phyloP scores from a whole-genome alignment of 441 rosid species.

The Populus hybrid region DNA sequence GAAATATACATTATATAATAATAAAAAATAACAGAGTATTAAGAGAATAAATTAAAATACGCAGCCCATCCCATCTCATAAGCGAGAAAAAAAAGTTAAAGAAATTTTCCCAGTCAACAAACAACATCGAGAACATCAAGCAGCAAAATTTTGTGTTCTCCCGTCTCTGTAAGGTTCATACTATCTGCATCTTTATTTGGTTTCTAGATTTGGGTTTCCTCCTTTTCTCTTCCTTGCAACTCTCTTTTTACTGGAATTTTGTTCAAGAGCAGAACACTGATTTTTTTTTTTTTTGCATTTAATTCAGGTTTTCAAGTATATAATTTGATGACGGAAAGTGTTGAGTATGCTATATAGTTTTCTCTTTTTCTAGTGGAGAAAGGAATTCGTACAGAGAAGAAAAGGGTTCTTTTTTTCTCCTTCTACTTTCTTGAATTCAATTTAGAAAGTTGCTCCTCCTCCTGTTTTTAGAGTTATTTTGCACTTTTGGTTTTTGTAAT shows the following conservation, averaged over 20 bases:
- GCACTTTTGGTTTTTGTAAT: slow-evolving; percentile 1
- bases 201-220: background rate
- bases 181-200: background rate
- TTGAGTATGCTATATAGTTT: slow-evolving; percentile 6
- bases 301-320: background rate
- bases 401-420: background rate
- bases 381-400: background rate
- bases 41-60: background rate
- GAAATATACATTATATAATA: background rate
- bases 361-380: background rate
- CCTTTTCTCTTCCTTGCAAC: background rate
- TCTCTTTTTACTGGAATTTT: background rate
- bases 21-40: background rate
- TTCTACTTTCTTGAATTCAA: background rate
- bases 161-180: slow-evolving; percentile 20
- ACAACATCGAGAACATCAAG: slow-evolving; percentile 25
- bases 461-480: slow-evolving; percentile 13
- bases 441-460: slow-evolving; percentile 13
- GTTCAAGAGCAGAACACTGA: slow-evolving; percentile 9
- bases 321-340: slow-evolving; percentile 2
- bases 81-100: background rate
- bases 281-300: slow-evolving; percentile 6
- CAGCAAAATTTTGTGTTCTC: slow-evolving; percentile 4
- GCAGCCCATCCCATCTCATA: background rate
- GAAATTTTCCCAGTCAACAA: slow-evolving; percentile 34